A percentile compares a stretch with the other conserved stretches of the same genome.
phyloP scores from a whole-genome alignment of 23 red algal genomes.

The Pyropia haitanensis region DNA sequence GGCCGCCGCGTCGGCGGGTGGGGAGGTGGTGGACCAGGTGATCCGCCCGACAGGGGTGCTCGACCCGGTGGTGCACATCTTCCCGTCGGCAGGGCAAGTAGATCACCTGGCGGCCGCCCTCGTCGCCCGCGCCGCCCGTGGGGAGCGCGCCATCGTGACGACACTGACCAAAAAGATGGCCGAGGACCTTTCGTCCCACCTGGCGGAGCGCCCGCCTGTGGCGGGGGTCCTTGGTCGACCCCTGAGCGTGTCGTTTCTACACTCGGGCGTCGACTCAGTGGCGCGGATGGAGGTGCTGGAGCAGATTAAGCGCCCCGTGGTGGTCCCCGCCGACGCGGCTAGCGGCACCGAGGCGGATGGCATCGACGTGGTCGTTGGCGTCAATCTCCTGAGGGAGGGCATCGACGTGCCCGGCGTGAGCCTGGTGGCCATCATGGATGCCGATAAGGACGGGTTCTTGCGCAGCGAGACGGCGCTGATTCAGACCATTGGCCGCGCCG shows the following conservation, averaged over 20 bases:
- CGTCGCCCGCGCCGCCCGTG: slow-evolving; percentile 15
- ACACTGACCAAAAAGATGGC: slow-evolving; percentile 75
- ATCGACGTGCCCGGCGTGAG: slow-evolving; percentile 66
- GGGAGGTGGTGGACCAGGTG: slow-evolving; percentile 33
- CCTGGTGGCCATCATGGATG: slow-evolving; percentile 85
- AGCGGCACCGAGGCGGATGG: neutral
- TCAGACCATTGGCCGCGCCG: slow-evolving; percentile 82
- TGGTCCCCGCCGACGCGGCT: neutral
- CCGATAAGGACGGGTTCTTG: slow-evolving; percentile 83
- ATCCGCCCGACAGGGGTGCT: slow-evolving; percentile 75
- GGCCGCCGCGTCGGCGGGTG: slow-evolving; percentile 7
- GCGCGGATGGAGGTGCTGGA: slow-evolving; percentile 72
- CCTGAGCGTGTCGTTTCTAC: slow-evolving; percentile 55
- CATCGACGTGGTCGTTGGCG: slow-evolving; percentile 71
- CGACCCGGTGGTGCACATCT: slow-evolving; percentile 61
- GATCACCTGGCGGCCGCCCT: slow-evolving; percentile 52
- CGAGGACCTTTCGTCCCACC: slow-evolving; percentile 61
- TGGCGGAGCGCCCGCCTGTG: slow-evolving; percentile 32
- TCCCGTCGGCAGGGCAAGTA: slow-evolving; percentile 44
- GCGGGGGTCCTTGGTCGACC: slow-evolving; percentile 15
- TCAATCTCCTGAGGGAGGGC: slow-evolving; percentile 79
- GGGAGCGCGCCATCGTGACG: slow-evolving; percentile 58
- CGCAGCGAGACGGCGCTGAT: slow-evolving; percentile 68
- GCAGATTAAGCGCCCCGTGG: slow-evolving; percentile 8
- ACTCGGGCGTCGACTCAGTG: slow-evolving; percentile 76